Conservation (phyloP, 2,329 filamentous ascomycete species). For the Sordariomycetes sp. region DNA sequence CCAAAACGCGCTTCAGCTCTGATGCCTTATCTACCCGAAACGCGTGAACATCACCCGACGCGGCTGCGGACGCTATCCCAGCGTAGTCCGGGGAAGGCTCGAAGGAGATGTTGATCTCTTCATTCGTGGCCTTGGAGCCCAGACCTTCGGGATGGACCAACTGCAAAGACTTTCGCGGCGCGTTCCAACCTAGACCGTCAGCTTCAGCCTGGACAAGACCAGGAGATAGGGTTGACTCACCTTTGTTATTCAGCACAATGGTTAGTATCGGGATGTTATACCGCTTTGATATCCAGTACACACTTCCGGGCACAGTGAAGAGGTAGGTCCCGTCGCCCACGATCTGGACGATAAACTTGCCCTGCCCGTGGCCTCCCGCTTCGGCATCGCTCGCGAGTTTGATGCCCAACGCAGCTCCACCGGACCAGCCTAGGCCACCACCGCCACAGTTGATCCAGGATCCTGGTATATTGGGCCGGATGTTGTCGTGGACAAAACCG, state of each 20-base stretch:
- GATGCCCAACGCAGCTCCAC: constrained; percentile 64
- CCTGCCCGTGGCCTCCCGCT: constrained; percentile 34
- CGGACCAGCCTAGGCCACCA: constrained; percentile 69
- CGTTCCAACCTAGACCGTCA: constrained; percentile 41
- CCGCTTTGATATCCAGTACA: constrained; percentile 45
- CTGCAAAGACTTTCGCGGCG: constrained; percentile 44
- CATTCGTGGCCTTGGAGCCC: constrained; percentile 45
- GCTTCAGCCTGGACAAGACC: too few relatives aligned
- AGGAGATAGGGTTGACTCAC: too few relatives aligned
- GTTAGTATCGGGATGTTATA: constrained; percentile 46
- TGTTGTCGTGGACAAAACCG: constrained; percentile 54
- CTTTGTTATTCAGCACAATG: constrained; percentile 48
- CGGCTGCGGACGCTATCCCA: constrained; percentile 51
- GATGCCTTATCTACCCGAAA: constrained; percentile 35
- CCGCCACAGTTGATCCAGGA: constrained; percentile 72
- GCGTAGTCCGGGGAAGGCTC: constrained; percentile 48
- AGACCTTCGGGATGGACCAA: constrained; percentile 50
- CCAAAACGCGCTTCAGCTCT: constrained; percentile 36
- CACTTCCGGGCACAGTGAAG: constrained; percentile 44
- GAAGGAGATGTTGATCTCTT: constrained; percentile 55
- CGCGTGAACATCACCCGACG: constrained; percentile 42
- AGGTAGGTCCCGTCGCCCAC: constrained; percentile 50
- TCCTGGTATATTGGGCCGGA: constrained; percentile 56
- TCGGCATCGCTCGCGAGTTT: constrained; percentile 49
- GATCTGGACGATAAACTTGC: constrained; percentile 43